A percentile compares a stretch with the other conserved stretches of the same genome.
Evolutionary conservation across 2,329 filamentous ascomycete species (phyloP).

Genomic region (Penicillium sp.): DNA sequence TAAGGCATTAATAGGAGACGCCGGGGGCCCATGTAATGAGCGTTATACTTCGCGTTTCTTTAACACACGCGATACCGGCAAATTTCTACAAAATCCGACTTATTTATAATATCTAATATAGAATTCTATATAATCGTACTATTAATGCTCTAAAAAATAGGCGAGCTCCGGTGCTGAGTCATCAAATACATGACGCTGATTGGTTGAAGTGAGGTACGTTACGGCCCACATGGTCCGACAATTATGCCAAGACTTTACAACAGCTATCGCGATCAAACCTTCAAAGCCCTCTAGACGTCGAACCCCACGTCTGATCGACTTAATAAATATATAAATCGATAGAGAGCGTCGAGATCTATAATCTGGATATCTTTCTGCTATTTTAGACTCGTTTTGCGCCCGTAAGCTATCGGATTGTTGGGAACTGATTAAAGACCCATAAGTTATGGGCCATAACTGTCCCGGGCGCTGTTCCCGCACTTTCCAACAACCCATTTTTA

Average conservation of each 20-base stretch:
- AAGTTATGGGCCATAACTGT: too few relatives aligned
- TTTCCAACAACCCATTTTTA: neutral
- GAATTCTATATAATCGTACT: neutral
- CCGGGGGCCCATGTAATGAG: neutral
- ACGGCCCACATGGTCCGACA: neutral
- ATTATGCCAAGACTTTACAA: neutral
- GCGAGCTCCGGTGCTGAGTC: neutral
- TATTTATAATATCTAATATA: neutral
- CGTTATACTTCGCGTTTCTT: neutral
- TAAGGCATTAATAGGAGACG: neutral
- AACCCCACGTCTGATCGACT: neutral
- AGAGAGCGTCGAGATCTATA: neutral
- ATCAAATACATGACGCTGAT: neutral
- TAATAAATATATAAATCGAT: slow-evolving; percentile 1
- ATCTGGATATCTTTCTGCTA: neutral
- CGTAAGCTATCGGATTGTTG: neutral
- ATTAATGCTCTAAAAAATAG: neutral
- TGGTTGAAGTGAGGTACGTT: neutral
- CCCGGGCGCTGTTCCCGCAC: neutral
- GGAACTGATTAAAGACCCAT: neutral
- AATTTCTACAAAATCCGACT: neutral
- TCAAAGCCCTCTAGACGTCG: neutral
- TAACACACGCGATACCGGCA: neutral
- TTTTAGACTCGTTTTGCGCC: neutral
- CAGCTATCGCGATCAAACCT: neutral